phyloP scores from a whole-genome alignment of 768 basidiomycete species.

The Phylloporus sp. region DNA sequence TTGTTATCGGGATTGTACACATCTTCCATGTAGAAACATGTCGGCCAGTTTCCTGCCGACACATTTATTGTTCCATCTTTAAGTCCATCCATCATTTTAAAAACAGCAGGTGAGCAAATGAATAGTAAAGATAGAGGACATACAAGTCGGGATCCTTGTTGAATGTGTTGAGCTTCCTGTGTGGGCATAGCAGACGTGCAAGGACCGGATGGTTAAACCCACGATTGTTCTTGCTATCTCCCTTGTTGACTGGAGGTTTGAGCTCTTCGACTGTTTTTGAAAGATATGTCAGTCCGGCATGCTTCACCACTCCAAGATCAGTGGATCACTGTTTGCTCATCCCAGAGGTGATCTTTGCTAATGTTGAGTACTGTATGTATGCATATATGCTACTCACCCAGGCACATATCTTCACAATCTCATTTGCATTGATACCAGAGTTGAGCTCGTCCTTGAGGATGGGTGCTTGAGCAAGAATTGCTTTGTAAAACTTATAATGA shows the following conservation, averaged over 20 bases:
- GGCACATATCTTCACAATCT: not conserved
- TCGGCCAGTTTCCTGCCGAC: not conserved
- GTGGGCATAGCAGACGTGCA: not conserved
- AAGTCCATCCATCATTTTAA: not conserved
- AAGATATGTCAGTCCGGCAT: not conserved
- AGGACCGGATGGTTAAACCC: constrained; percentile 1
- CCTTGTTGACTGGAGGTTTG: not conserved
- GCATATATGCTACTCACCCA: not conserved
- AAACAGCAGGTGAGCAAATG: not conserved
- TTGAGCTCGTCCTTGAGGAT: no score
- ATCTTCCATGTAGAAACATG: not conserved
- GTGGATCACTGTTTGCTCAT: not conserved
- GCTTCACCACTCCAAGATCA: not conserved
- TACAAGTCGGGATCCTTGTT: constrained; percentile 1
- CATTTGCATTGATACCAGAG: not conserved
- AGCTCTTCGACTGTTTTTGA: not conserved
- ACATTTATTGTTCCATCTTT: not conserved
- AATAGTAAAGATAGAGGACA: not conserved
- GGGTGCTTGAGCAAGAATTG: not conserved
- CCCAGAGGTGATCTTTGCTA: not conserved
- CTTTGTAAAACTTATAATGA: not conserved
- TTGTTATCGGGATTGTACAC: not conserved
- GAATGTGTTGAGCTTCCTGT: not conserved
- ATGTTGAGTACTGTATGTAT: not conserved
- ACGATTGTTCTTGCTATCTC: not conserved